Percentiles rank a stretch among this genome's conserved stretches.
These are phyloP conservation scores for Auricularia sp. DNA, from an alignment of 768 basidiomycete genomes.

Conservation along the genomic window DNA sequence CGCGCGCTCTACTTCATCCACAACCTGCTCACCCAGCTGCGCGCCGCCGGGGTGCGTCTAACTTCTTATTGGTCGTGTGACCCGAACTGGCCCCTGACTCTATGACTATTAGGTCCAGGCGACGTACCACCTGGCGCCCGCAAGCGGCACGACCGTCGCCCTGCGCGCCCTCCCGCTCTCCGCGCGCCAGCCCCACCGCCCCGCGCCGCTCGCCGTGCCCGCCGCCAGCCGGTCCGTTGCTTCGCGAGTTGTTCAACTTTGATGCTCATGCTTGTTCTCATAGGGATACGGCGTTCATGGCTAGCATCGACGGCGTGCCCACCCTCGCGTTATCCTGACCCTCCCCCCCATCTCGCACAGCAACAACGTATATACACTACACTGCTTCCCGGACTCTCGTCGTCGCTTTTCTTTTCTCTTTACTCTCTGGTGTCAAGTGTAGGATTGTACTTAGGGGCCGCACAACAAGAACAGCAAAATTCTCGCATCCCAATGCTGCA, in stretches of 20 bases:
- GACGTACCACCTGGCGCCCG: slow-evolving; percentile 54
- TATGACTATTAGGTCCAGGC: slow-evolving; percentile 39
- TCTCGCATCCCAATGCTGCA: too few relatives aligned
- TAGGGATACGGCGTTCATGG: slow-evolving; percentile 7
- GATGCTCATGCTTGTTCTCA: background rate
- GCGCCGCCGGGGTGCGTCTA: slow-evolving; percentile 46
- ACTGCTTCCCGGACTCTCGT: background rate
- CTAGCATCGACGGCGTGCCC: slow-evolving; percentile 12
- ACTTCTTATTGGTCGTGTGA: slow-evolving; percentile 4
- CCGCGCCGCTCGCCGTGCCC: too few relatives aligned
- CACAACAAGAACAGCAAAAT: too few relatives aligned
- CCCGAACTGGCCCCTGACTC: slow-evolving; percentile 1
- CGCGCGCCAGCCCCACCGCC: background rate
- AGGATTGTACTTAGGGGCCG: too few relatives aligned
- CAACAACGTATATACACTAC: too few relatives aligned
- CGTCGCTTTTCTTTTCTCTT: background rate
- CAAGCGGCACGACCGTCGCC: slow-evolving; percentile 49
- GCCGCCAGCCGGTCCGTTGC: slow-evolving; percentile 6
- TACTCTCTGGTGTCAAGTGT: background rate
- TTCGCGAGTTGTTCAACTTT: slow-evolving; percentile 18
- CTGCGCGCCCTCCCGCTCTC: slow-evolving; percentile 41
- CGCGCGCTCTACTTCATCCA: slow-evolving; percentile 57
- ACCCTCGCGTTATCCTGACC: slow-evolving; percentile 12
- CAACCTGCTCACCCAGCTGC: slow-evolving; percentile 48
- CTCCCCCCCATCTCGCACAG: too few relatives aligned